Conservation (phyloP, 108 stramenopile genomes). For the Conticribra weissflogii region DNA sequence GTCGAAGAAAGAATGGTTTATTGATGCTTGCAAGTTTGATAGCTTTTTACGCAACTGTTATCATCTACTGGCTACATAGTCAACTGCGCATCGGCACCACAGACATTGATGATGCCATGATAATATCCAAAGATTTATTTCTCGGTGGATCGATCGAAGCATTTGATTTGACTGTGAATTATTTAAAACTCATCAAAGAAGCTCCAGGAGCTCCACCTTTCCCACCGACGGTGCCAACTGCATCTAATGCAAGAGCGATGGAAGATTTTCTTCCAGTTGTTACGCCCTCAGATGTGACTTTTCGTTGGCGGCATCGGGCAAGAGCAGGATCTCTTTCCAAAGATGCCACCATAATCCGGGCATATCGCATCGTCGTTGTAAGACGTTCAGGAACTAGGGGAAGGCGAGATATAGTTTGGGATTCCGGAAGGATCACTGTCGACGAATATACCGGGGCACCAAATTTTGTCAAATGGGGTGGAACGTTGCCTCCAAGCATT, state of each 20-base stretch:
- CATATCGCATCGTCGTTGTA: constrained; percentile 27
- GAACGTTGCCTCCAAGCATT: not conserved
- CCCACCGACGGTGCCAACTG: constrained; percentile 11
- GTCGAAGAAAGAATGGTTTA: too few relatives aligned
- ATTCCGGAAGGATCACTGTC: not conserved
- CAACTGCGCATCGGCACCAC: too few relatives aligned
- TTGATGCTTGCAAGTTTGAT: too few relatives aligned
- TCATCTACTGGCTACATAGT: too few relatives aligned
- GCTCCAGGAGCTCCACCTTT: constrained; percentile 40
- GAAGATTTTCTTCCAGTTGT: constrained; percentile 46
- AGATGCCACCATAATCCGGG: constrained; percentile 23
- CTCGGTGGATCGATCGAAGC: constrained; percentile 27
- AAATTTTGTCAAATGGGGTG: not conserved
- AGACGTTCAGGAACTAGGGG: not conserved
- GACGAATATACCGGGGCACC: not conserved
- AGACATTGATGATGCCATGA: too few relatives aligned
- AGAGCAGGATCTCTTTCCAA: constrained; percentile 10
- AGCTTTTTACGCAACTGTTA: too few relatives aligned
- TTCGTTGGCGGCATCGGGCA: constrained; percentile 42
- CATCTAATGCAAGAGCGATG: not conserved
- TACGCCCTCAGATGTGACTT: constrained; percentile 4
- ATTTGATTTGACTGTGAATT: constrained; percentile 39
- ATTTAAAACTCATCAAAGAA: constrained; percentile 23
- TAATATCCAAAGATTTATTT: too few relatives aligned
- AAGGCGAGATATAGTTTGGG: not conserved